Percentiles rank a stretch among this genome's conserved stretches.
phyloP scores from a whole-genome alignment of 257 asterid genomes.

The Sherardia arvensis region DNA sequence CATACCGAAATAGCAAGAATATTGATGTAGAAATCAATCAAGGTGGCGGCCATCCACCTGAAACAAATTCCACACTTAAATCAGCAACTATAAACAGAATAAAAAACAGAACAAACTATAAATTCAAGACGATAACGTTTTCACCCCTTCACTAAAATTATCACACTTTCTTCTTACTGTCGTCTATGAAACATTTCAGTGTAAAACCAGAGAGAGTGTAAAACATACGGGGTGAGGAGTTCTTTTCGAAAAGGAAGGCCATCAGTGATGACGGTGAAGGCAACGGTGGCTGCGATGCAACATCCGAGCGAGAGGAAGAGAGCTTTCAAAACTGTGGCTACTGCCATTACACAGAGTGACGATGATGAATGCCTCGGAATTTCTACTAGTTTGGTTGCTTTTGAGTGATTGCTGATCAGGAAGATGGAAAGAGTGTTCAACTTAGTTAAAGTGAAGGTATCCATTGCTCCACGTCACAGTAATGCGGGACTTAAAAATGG shows the following conservation, averaged over 20 bases:
- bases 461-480: constrained; percentile 4
- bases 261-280: constrained; percentile 53
- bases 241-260: constrained; percentile 73
- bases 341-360: constrained; percentile 19
- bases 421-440: not conserved
- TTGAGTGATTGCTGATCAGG: not conserved
- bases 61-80: constrained; percentile 7
- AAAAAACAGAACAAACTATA: no score
- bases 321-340: constrained; percentile 39
- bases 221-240: constrained; percentile 62
- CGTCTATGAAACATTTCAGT: not conserved
- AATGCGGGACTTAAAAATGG: no score
- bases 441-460: not conserved
- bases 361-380: no score
- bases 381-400: not conserved
- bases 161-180: not conserved
- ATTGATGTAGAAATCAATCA: constrained; percentile 62
- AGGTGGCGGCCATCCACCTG: constrained; percentile 84
- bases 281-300: constrained; percentile 34
- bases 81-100: not conserved
- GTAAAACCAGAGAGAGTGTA: not conserved
- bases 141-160: not conserved
- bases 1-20: constrained; percentile 53
- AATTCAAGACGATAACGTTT: not conserved
- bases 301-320: constrained; percentile 54